Evolutionary conservation across 345 rosid species (phyloP), one percentile per base, ranked within the genome.

Genomic region (Camelina hispida): DNA sequence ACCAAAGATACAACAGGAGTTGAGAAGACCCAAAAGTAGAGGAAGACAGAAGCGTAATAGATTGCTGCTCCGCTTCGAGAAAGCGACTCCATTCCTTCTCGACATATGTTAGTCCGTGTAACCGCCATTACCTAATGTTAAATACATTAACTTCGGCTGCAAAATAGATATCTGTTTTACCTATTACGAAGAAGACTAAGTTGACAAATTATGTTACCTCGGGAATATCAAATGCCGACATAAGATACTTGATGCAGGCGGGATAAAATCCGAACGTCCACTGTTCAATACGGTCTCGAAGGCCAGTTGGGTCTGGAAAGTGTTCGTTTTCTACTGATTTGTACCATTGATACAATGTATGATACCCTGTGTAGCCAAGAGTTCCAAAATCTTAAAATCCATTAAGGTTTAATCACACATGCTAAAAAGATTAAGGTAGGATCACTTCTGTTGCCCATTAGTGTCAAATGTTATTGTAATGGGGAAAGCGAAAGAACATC

Each of bases 11-110:
- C 97, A 62, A 94, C 82, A 4, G 97, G 98, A 18, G 98, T 91
- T n/a, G 98, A 91, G 73, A 91, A 88, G 74, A 93, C 96, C 98
- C 98, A 93, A 82, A 91, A 93, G 85, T 88, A 93, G 48, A 93
- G 91, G 83, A 93, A 91, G 66, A 93, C 92, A 1, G 96, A 87
- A 20, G 96, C 92, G 69, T 93, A 93, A 75, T 93, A 93, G 37
- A 91, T 93, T 68, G 57, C 81, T 34, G 96, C 96, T 73, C 88
- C 89, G 10, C 88, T 92, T 67, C 97, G 87, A 66, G 97, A 87
- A 16, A 89, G 84, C 2, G 97, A 84, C 47, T 84, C 79, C 66
- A 89, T 80, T 43, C 98, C 97, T 8, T 80, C 79, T 84, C 78
- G 83, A 84, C 97, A 93, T 30, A 93, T 91, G 73, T 86, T 89